Percentiles rank a stretch among this genome's conserved stretches.
These are phyloP conservation scores for Passiflora organensis DNA, from an alignment of 345 rosid genomes.

Conservation along the genomic window DNA sequence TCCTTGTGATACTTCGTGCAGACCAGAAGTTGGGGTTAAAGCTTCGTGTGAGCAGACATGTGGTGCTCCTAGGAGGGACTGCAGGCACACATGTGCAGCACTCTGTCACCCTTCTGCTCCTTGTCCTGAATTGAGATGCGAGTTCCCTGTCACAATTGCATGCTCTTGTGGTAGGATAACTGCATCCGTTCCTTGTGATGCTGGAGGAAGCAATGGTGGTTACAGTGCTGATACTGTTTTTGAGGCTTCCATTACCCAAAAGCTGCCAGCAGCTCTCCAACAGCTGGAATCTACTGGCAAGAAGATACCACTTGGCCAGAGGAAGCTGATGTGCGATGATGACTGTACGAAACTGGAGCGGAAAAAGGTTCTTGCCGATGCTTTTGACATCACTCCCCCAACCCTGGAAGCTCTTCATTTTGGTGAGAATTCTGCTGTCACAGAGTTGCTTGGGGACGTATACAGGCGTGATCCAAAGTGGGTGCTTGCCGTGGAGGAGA, in stretches of 20 bases:
- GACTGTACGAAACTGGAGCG: constrained; percentile 91
- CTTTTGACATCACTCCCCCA: constrained; percentile 70
- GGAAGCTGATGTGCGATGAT: constrained; percentile 83
- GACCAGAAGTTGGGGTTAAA: constrained; percentile 36
- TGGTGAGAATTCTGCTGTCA: constrained; percentile 62
- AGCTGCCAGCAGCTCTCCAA: constrained; percentile 67
- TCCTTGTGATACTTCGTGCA: constrained; percentile 55
- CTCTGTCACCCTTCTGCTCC: constrained; percentile 75
- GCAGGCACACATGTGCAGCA: constrained; percentile 79
- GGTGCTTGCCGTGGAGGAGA: constrained; percentile 88
- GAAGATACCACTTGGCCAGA: constrained; percentile 72
- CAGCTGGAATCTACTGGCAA: constrained; percentile 53
- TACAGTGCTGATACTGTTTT: constrained; percentile 38
- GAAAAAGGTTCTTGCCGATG: constrained; percentile 84
- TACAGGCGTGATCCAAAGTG: constrained; percentile 92
- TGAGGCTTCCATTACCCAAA: constrained; percentile 63
- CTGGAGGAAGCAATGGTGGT: constrained; percentile 51
- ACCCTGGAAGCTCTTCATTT: constrained; percentile 85
- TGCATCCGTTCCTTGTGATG: constrained; percentile 76
- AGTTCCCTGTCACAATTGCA: constrained; percentile 54
- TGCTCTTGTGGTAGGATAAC: constrained; percentile 87
- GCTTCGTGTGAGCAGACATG: constrained; percentile 90
- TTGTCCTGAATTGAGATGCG: constrained; percentile 89
- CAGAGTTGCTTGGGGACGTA: constrained; percentile 71
- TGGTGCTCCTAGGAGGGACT: constrained; percentile 90